Evolutionary conservation across 495 filamentous ascomycete species (phyloP).

Genomic region (Lasiosphaeria hispida): DNA sequence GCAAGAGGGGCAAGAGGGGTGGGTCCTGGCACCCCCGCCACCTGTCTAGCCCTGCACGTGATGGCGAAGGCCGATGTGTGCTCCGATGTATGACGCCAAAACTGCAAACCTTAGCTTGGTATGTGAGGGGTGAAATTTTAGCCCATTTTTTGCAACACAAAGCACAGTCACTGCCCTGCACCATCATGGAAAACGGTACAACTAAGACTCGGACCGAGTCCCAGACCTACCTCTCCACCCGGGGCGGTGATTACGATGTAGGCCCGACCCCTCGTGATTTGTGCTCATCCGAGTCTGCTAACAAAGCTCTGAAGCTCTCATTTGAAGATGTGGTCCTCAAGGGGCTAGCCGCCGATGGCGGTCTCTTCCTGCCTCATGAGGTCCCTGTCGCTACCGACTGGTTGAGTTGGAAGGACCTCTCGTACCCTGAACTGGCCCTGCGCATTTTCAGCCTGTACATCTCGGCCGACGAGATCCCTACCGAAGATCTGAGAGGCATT

Average conservation of each 20-base stretch:
- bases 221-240: conserved; percentile 77
- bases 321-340: conserved; percentile 92
- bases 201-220: conserved; percentile 54
- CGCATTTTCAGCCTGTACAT: conserved; percentile 79
- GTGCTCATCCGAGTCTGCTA: background rate
- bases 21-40: no score
- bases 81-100: no score
- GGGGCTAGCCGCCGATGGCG: conserved; percentile 83
- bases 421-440: conserved; percentile 76
- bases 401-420: conserved; percentile 67
- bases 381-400: conserved; percentile 66
- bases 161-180: no score
- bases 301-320: conserved; percentile 57
- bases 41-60: no score
- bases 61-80: no score
- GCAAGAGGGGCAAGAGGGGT: no score
- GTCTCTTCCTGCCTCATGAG: conserved; percentile 85
- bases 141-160: no score
- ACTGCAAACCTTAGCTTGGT: no score
- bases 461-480: conserved; percentile 74
- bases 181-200: no score
- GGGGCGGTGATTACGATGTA: conserved; percentile 78
- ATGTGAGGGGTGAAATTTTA: no score
- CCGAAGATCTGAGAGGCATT: conserved; percentile 74
- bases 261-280: conserved; percentile 23